Base-by-base conservation (phyloP, 805 yeast species). In the Candida easanensis region DNA sequence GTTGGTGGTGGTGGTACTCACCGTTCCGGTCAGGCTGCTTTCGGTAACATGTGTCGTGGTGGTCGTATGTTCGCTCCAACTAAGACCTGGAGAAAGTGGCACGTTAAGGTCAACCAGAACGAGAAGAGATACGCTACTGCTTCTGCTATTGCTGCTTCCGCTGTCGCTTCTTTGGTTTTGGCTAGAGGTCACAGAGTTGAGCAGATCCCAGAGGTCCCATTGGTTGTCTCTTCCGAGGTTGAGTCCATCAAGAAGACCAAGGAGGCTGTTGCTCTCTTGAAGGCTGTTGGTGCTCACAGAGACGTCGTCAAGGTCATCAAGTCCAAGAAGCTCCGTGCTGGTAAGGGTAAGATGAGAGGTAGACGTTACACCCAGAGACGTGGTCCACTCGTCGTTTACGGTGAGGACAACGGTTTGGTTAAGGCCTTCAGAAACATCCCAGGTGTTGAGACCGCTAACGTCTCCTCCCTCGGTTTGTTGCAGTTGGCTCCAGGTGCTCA, bases 51-150 rank as follows among this genome's bases (percentile, higher is more conserved):
- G 99, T 93, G 99, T 84, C 91, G 99, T 79, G 97, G 97, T 76
- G 99, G 99, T 82, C 96, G 99, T 79, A 93, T 93, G 98, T 93
- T 93, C 71, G 97, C 99, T 76, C 99, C 99, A 75, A 93, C 99
- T 77, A 93, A 93, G 84, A 90, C 96, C 77, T 93, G 99, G 99
- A 89, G 99, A 87, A 91, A 84, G 80, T 93, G 99, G 99, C 95
- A 93, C 89, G 95, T 93, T 69, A 93, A 90, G 85, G 96, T 93
- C 70, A 93, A 93, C 96, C 97, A 89, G 77, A 91, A 91, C 88
- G 96, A 93, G 82, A 91, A 91, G 85, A 90, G 98, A 79, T 93
- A 90, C 77, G 99, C 99, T 61, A 91, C 98, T 64, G 98, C 97
- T 69, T 91, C 99, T 62, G 99, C 98, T 67, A 88, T 93, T 68